Conservation (phyloP, 148 eudicot genomes). For the Simmondsia chinensis region DNA sequence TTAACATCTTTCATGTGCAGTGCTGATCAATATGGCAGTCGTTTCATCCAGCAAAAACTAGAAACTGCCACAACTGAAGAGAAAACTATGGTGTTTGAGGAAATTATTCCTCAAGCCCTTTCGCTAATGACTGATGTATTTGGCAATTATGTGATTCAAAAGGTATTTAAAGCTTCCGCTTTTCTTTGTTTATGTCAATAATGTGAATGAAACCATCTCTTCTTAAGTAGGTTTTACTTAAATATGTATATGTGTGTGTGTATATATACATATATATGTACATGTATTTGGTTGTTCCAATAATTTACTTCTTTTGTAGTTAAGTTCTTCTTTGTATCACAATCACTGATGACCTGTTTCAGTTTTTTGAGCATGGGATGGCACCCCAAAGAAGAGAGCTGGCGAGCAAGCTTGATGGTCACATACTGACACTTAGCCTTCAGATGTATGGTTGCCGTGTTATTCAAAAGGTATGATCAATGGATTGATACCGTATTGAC, state of each 20-base stretch:
- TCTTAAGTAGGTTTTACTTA: neutral
- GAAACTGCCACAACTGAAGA: constrained; percentile 89
- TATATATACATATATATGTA: no score
- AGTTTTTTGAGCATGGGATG: constrained; percentile 99
- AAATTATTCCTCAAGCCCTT: constrained; percentile 82
- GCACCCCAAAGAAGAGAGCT: constrained; percentile 79
- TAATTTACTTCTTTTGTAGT: no score
- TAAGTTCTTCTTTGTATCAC: no score
- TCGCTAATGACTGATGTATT: constrained; percentile 97
- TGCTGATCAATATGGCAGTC: constrained; percentile 98
- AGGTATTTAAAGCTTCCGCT: constrained; percentile 34
- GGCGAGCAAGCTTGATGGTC: constrained; percentile 72
- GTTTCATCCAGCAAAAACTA: constrained; percentile 97
- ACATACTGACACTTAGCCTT: constrained; percentile 86
- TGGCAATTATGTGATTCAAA: constrained; percentile 95
- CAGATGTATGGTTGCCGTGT: constrained; percentile 99
- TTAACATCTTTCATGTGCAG: constrained; percentile 26
- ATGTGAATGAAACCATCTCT: neutral
- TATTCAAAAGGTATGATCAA: constrained; percentile 76
- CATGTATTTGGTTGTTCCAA: no score
- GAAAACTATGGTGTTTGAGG: constrained; percentile 86
- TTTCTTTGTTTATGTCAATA: neutral
- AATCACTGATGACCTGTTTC: no score
- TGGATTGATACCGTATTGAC: no score
- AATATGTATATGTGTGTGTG: no score